Base-by-base conservation (phyloP, 108 stramenopile genomes). In the Nitzschia putrida region DNA sequence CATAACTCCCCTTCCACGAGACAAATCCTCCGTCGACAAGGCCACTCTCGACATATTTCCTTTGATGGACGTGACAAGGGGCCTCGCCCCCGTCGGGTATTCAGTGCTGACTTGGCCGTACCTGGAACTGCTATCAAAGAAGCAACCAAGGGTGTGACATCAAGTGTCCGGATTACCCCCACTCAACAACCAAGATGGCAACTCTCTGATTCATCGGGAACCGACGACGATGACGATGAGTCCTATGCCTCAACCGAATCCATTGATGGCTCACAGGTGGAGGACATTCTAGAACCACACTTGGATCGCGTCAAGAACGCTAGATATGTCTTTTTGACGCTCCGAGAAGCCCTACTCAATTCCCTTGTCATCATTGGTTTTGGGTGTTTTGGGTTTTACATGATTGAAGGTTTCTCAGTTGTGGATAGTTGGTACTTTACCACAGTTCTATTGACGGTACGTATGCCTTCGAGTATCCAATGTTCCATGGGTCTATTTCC, bases 301-400 rank as follows among this genome's bases (percentile, higher is more conserved):
- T 52, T 72, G 39, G 85, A 71, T 50, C 44, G 67, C 38, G 67
- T 81, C 8, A 88, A 85, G 67, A 83, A 88, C 18, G 89, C 87
- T 26, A 89, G 88, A 68, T 92, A 95, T 60, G 83, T 92, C 14
- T 79, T 95, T 25, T 56, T 89, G 49, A 95, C 93, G 12, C 66
- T 95, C 64, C 78, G 85, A 34, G 80, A 87, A 51, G 93, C 93
- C 16, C 69, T 92, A 16, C 55, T 78, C 12, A 95, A 95, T 69
- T 95, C 93, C 18, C 40, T 91, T 29, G 73, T 89, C 6, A 87
- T 95, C 64, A 92, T 95, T 59, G 82, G 80, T 12, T 71, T 83
- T 63, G 93, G 93, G 8, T 87, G 89, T 44, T 56, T 89, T 57
- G 93, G 93, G 20, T 95, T 92, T 70, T 88, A 83, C 54, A 83